Percentiles rank a stretch among this genome's conserved stretches.
These are phyloP conservation scores for Penicillium paradoxum DNA, from an alignment of 495 filamentous ascomycete genomes.

Conservation along the genomic window DNA sequence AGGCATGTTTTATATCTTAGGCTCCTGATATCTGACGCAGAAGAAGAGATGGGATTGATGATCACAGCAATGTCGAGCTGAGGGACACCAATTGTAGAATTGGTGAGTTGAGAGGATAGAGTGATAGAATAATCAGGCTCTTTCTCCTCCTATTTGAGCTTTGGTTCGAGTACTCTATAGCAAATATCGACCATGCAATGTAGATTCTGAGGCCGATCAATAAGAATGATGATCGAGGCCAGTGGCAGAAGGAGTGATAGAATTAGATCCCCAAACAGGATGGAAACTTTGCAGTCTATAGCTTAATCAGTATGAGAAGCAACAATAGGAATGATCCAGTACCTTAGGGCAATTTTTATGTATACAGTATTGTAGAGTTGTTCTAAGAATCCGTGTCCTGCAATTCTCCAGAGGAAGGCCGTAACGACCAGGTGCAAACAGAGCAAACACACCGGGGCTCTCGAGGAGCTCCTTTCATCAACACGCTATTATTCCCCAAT, in stretches of 20 bases:
- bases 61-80: neutral
- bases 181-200: neutral
- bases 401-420: neutral
- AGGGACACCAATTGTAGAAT: neutral
- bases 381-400: neutral
- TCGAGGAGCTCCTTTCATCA: neutral
- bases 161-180: neutral
- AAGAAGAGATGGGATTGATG: neutral
- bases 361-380: neutral
- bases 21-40: neutral
- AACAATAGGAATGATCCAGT: neutral
- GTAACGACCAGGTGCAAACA: slow-evolving; percentile 3
- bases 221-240: neutral
- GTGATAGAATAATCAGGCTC: neutral
- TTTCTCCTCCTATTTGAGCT: neutral
- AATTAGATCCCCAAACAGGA: neutral
- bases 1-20: slow-evolving; percentile 22
- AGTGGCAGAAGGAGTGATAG: neutral
- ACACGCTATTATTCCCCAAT: neutral
- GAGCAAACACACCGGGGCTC: slow-evolving; percentile 1
- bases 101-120: neutral
- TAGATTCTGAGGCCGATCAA: neutral
- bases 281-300: neutral
- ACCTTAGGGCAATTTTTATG: neutral
- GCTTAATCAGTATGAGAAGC: neutral